phyloP scores from a whole-genome alignment of 768 basidiomycete species.

The Boletus tylopilopsis region DNA sequence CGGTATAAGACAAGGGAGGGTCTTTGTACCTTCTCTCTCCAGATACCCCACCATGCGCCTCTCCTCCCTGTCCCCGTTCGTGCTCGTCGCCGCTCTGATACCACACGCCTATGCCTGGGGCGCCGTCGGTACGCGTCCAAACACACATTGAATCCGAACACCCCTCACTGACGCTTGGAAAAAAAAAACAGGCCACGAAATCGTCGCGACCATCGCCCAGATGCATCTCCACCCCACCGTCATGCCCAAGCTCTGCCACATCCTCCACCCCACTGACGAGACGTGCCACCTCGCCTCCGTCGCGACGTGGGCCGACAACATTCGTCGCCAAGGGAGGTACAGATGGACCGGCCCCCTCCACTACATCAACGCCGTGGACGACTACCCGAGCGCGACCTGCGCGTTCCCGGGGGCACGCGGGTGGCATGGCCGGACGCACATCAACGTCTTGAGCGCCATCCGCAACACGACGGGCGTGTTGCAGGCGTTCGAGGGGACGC shows the following conservation, averaged over 20 bases:
- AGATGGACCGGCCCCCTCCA: slow-evolving; percentile 74
- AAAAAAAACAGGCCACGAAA: slow-evolving; percentile 74
- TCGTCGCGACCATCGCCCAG: slow-evolving; percentile 91
- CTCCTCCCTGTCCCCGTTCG: slow-evolving; percentile 8
- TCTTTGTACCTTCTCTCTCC: too few species aligned
- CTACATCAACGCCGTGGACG: slow-evolving; percentile 70
- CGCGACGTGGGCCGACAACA: slow-evolving; percentile 84
- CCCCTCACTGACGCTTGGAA: too few species aligned
- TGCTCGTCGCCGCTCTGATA: slow-evolving; percentile 14
- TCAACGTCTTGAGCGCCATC: slow-evolving; percentile 76
- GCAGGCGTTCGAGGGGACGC: slow-evolving; percentile 46
- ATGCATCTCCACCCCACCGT: slow-evolving; percentile 80
- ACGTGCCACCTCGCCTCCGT: slow-evolving; percentile 80
- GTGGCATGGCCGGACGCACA: slow-evolving; percentile 55
- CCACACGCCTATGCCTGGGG: slow-evolving; percentile 38
- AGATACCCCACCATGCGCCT: slow-evolving; percentile 24
- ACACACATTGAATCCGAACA: too few species aligned
- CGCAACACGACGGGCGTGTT: slow-evolving; percentile 70
- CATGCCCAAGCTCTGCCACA: slow-evolving; percentile 59
- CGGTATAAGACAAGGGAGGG: too few species aligned
- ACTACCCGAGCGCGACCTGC: slow-evolving; percentile 76
- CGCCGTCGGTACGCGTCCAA: slow-evolving; percentile 33
- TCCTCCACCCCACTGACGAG: slow-evolving; percentile 52
- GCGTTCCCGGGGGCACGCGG: slow-evolving; percentile 71
- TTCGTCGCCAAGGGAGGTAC: slow-evolving; percentile 48